Conservation (phyloP, 2,329 filamentous ascomycete genomes). For the Gremmenia infestans region DNA sequence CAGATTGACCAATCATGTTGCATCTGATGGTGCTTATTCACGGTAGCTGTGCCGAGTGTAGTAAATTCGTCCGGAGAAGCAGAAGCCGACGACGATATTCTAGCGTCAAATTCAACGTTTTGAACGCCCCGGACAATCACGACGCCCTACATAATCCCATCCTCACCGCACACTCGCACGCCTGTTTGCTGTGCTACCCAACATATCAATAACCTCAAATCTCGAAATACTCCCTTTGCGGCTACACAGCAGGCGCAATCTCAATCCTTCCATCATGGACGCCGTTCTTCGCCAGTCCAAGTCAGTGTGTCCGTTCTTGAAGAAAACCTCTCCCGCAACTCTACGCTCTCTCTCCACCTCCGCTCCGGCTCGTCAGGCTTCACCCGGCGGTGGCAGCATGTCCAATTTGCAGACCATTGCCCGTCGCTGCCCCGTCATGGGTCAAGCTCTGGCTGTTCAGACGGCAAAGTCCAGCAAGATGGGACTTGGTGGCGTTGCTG, state of each 20-base stretch:
- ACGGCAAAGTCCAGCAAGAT: conserved; percentile 49
- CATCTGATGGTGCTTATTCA: neutral
- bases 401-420: conserved; percentile 94
- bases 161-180: neutral
- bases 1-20: neutral
- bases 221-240: neutral
- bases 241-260: neutral
- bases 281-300: conserved; percentile 90
- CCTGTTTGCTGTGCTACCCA: neutral
- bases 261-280: conserved; percentile 64
- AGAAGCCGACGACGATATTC: neutral
- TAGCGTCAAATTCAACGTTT: neutral
- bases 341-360: conserved; percentile 81
- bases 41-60: neutral
- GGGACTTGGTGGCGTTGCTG: conserved; percentile 37
- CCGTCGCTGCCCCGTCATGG: conserved; percentile 96
- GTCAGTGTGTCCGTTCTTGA: conserved; percentile 95
- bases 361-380: conserved; percentile 51
- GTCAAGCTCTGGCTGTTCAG: conserved; percentile 91
- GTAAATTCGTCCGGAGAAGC: neutral
- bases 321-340: conserved; percentile 86
- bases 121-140: neutral
- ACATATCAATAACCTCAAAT: neutral
- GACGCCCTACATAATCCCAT: neutral
- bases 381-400: conserved; percentile 85